phyloP scores from a whole-genome alignment of 495 filamentous ascomycete species.

The Baudoinia panamericana region DNA sequence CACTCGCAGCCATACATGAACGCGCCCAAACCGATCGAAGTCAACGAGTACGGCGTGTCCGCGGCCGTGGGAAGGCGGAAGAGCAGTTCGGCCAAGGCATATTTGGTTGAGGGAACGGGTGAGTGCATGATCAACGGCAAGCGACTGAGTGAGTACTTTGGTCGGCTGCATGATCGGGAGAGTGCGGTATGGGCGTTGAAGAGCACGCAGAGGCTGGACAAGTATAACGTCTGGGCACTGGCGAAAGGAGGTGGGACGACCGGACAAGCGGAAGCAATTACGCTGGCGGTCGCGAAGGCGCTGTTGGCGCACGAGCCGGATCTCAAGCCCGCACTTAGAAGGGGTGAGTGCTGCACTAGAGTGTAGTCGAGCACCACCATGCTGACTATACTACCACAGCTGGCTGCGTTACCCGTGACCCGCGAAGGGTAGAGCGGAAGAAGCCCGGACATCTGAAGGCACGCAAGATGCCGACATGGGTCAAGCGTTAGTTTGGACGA shows the following conservation, averaged over 20 bases:
- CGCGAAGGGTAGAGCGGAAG: constrained; percentile 90
- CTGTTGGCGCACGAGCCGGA: constrained; percentile 80
- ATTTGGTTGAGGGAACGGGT: constrained; percentile 80
- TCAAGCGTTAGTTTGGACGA: constrained; percentile 64
- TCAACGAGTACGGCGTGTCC: constrained; percentile 65
- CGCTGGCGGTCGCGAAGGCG: constrained; percentile 80
- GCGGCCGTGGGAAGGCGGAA: constrained; percentile 75
- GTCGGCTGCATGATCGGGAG: constrained; percentile 82
- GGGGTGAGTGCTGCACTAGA: constrained; percentile 45
- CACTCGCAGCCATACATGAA: constrained; percentile 57
- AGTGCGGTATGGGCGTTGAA: constrained; percentile 85
- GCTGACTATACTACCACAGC: constrained; percentile 43
- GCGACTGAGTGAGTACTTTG: constrained; percentile 62
- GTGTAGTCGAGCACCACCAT: constrained; percentile 18
- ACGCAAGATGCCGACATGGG: constrained; percentile 96
- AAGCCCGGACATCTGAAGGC: constrained; percentile 93
- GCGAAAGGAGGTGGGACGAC: constrained; percentile 79
- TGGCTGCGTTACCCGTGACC: constrained; percentile 82
- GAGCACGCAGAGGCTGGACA: constrained; percentile 69
- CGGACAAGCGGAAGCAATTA: constrained; percentile 90
- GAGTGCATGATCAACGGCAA: constrained; percentile 84
- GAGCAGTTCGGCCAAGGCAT: constrained; percentile 67
- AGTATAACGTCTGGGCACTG: constrained; percentile 90
- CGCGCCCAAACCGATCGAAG: constrained; percentile 37
- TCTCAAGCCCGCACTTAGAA: constrained; percentile 73